phyloP scores from a whole-genome alignment of 129 eudicot species.

The Glebionis coronaria region DNA sequence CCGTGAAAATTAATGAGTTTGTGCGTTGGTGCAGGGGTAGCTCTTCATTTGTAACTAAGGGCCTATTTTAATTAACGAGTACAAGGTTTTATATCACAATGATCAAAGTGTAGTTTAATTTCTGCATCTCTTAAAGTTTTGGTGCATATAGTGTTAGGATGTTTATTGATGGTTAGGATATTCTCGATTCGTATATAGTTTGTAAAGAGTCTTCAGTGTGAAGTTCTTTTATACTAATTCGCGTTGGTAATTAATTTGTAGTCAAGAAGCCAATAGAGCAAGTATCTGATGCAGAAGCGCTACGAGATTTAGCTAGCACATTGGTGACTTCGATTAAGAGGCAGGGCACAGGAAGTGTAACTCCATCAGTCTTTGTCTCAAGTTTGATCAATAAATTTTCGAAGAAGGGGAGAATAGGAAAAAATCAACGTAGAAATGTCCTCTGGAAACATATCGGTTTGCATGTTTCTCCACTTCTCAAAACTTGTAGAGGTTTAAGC shows the following conservation, averaged over 20 bases:
- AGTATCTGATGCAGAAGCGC: constrained; percentile 61
- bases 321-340: constrained; percentile 36
- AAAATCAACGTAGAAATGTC: constrained; percentile 7
- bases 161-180: neutral
- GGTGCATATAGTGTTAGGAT: neutral
- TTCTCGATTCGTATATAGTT: neutral
- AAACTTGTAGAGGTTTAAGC: constrained; percentile 32
- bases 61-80: neutral
- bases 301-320: constrained; percentile 38
- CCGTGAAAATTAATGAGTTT: no score
- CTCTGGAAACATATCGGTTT: constrained; percentile 50
- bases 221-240: neutral
- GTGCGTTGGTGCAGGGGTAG: no score
- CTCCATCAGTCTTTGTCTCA: constrained; percentile 47
- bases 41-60: neutral
- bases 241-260: constrained; percentile 40
- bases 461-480: constrained; percentile 40
- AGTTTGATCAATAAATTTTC: constrained; percentile 35
- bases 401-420: neutral
- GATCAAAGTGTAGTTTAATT: neutral
- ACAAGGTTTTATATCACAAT: neutral
- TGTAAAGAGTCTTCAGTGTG: neutral
- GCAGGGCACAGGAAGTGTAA: constrained; percentile 33
- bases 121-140: neutral
- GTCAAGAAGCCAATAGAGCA: constrained; percentile 61